Evolutionary conservation across 2,329 filamentous ascomycete species (phyloP).

Genomic region (Aureobasidium sp.): DNA sequence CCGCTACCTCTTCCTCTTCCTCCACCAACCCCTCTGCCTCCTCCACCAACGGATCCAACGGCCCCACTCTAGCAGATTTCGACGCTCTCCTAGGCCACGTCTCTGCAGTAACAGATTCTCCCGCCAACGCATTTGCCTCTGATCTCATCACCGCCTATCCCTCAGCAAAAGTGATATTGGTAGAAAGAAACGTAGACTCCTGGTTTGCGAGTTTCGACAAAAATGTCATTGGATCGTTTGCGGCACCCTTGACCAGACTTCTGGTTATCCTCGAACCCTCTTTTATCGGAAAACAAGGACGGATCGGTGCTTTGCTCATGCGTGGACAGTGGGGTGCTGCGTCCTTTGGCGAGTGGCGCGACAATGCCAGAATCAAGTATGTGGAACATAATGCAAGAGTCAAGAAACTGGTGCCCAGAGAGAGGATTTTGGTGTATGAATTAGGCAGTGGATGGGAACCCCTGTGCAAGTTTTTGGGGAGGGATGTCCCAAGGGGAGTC

Average conservation of each 20-base stretch:
- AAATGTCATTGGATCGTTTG: not conserved
- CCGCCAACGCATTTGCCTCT: conserved; percentile 36
- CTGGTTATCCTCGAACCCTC: not conserved
- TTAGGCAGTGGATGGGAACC: conserved; percentile 34
- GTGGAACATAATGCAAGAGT: conserved; percentile 25
- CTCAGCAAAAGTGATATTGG: conserved; percentile 41
- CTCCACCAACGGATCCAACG: too few relatives aligned
- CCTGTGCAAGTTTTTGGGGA: conserved; percentile 34
- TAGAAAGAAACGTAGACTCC: conserved; percentile 31
- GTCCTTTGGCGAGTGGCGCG: not conserved
- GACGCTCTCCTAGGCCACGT: conserved; percentile 37
- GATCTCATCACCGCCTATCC: conserved; percentile 42
- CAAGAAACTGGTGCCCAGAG: conserved; percentile 27
- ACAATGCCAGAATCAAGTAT: conserved; percentile 11
- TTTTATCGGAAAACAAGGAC: not conserved
- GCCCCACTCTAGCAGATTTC: conserved; percentile 28
- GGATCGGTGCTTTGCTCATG: not conserved
- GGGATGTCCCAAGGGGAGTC: conserved; percentile 28
- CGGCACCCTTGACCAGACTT: not conserved
- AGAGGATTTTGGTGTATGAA: conserved; percentile 33
- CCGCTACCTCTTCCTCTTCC: too few relatives aligned
- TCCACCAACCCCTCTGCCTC: too few relatives aligned
- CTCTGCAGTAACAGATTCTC: conserved; percentile 38
- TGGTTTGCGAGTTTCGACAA: conserved; percentile 29
- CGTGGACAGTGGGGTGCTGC: not conserved